Conservation (phyloP, 352 stramenopile genomes). For the Globisporangium recalcitrans region DNA sequence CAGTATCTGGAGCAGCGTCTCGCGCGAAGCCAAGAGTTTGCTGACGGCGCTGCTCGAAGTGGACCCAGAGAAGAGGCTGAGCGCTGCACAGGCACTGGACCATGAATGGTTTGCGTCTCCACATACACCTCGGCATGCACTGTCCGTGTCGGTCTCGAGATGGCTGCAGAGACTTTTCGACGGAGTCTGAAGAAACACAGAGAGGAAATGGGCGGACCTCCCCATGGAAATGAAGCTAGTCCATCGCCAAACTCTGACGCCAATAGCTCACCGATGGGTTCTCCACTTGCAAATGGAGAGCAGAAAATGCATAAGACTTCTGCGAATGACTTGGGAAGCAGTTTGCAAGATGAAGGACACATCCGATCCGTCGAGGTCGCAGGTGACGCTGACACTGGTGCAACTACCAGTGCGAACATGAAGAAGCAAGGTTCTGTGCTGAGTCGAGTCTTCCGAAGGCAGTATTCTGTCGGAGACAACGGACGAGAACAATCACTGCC, state of each 20-base stretch:
- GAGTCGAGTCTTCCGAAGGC: slow-evolving; percentile 24
- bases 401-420: background rate
- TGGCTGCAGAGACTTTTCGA: slow-evolving; percentile 47
- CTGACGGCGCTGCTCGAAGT: slow-evolving; percentile 33
- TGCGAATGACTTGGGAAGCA: background rate
- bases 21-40: slow-evolving; percentile 43
- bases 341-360: background rate
- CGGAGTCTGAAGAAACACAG: slow-evolving; percentile 38
- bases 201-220: slow-evolving; percentile 2
- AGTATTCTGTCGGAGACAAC: background rate
- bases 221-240: background rate
- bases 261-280: background rate
- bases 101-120: slow-evolving; percentile 47
- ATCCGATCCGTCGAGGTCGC: background rate
- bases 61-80: slow-evolving; percentile 26
- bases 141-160: slow-evolving; percentile 43
- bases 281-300: background rate
- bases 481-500: background rate
- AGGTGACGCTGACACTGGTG: background rate
- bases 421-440: slow-evolving; percentile 22
- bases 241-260: background rate
- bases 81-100: slow-evolving; percentile 28
- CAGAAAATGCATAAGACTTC: background rate
- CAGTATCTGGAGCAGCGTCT: slow-evolving; percentile 42
- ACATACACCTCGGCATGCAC: slow-evolving; percentile 39